Evolutionary conservation across 208 protist genomes (phyloP), one percentile per base, ranked within the genome.

Genomic region (Borovskyia barvae): DNA sequence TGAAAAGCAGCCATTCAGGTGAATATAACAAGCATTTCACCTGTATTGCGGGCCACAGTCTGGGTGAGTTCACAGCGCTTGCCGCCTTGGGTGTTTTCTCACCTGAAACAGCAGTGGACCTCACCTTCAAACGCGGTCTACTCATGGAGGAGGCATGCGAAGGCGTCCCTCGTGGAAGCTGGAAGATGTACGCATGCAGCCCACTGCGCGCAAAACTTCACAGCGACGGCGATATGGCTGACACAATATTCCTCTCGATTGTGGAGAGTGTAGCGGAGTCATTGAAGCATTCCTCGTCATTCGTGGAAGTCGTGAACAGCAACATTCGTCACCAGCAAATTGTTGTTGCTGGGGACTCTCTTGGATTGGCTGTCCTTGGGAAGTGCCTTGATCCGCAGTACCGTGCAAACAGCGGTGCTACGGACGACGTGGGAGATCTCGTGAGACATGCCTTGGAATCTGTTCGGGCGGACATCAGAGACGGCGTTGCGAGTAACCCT

Each of bases 351-450:
- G 90, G 90, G 12, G 90, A 96, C 56, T 28, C 51, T 1, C 78
- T 91, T 11, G 90, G 55, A 0, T 32, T 96, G 19, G 67, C 84
- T 2, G 85, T 82, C 14, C 63, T 96, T 15, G 90, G 90, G 22
- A 93, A 92, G 45, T 92, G 84, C 57, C 66, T 96, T 0, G 90
- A 96, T 61, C 86, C 90, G 12, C 90, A 93, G 29, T 96, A 90
- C 66, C 74, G 90, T 15, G 82, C 84, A 8, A 87, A 82, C 41
- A 82, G 75, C 43, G 45, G 57, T 0, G 42, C 43, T n/a, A 49
- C 35, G 59, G 79, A 51, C 37, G 61, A 40, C 57, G 19, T 59
- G 6, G 59, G 41, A 17, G 12, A 24, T 0, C 25, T 80, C 33
- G 85, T 88, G 1, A 46, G 66, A 0, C 63, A 68, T 6, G 90